Conservation (phyloP, 352 stramenopile species). For the Phytophthora ohioensis region DNA sequence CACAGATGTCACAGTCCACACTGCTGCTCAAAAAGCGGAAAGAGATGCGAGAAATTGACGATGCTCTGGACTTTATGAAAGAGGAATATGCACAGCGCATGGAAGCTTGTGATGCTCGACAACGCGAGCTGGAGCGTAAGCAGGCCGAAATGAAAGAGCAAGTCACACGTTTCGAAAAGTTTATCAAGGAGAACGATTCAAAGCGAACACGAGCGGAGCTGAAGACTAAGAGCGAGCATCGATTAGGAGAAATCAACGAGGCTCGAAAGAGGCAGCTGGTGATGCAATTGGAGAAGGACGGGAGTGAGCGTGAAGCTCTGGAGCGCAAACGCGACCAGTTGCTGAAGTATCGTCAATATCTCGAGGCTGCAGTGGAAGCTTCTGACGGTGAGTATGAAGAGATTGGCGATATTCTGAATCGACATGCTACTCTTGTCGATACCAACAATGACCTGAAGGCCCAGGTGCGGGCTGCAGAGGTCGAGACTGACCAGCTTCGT, state of each 20-base stretch:
- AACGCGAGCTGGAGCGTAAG: constrained; percentile 87
- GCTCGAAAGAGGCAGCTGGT: constrained; percentile 79
- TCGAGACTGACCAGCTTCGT: constrained; percentile 81
- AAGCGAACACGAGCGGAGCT: constrained; percentile 90
- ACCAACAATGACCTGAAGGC: constrained; percentile 89
- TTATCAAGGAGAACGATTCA: constrained; percentile 95
- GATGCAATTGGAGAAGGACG: constrained; percentile 76
- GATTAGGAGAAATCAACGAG: constrained; percentile 79
- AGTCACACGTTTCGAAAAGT: constrained; percentile 92
- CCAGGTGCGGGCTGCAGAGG: constrained; percentile 72
- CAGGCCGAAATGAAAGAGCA: constrained; percentile 93
- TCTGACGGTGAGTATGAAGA: constrained; percentile 89
- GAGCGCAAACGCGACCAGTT: constrained; percentile 84
- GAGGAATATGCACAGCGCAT: constrained; percentile 91
- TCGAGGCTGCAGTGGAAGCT: constrained; percentile 83
- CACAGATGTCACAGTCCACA: constrained; percentile 91
- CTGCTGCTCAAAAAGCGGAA: constrained; percentile 94
- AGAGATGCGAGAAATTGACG: constrained; percentile 93
- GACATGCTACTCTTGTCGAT: constrained; percentile 85
- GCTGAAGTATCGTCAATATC: constrained; percentile 86
- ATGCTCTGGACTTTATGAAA: constrained; percentile 94
- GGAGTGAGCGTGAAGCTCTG: constrained; percentile 68
- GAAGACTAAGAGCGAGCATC: constrained; percentile 89
- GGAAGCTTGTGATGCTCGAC: constrained; percentile 84
- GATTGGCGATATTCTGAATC: constrained; percentile 87